Conservation (phyloP, 2,329 filamentous ascomycete species). For the Immersiporthe knoxdaviesiana region DNA sequence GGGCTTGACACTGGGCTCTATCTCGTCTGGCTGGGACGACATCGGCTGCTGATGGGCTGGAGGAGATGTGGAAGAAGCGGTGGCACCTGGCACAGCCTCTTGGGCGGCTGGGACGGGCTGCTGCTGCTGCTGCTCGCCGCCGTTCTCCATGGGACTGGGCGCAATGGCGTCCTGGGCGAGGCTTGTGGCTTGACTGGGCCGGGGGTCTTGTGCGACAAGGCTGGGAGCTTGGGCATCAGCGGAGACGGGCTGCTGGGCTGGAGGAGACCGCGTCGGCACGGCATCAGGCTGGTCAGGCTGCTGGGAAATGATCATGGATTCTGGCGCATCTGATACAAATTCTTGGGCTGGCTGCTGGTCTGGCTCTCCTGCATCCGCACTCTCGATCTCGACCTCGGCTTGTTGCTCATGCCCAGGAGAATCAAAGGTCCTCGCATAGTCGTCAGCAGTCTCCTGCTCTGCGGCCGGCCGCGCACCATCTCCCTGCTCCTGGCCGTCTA, state of each 20-base stretch:
- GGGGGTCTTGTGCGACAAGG: slow-evolving; percentile 23
- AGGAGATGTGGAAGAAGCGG: slow-evolving; percentile 9
- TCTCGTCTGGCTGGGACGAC: slow-evolving; percentile 16
- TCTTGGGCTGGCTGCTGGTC: slow-evolving; percentile 38
- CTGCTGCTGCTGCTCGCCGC: not conserved
- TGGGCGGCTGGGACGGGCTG: slow-evolving; percentile 17
- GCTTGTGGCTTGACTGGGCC: slow-evolving; percentile 18
- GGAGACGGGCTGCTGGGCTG: slow-evolving; percentile 37
- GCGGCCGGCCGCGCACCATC: slow-evolving; percentile 35
- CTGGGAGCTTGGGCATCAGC: slow-evolving; percentile 31
- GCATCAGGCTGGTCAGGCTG: slow-evolving; percentile 46
- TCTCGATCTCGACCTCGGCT: slow-evolving; percentile 41
- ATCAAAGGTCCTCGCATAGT: slow-evolving; percentile 56
- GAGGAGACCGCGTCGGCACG: slow-evolving; percentile 34
- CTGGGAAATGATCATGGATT: slow-evolving; percentile 48
- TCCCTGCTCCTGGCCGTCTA: slow-evolving; percentile 37
- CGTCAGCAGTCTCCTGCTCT: slow-evolving; percentile 44
- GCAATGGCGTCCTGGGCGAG: slow-evolving; percentile 20
- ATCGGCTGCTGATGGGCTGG: slow-evolving; percentile 22
- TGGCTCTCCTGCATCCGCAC: slow-evolving; percentile 37
- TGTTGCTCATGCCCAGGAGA: slow-evolving; percentile 42
- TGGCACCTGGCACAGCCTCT: slow-evolving; percentile 24
- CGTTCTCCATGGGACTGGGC: slow-evolving; percentile 20
- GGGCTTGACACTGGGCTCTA: slow-evolving; percentile 24
- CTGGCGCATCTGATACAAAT: slow-evolving; percentile 51